Percentiles rank a stretch among this genome's conserved stretches.
These are phyloP conservation scores for Darksidea phi DNA, from an alignment of 495 filamentous ascomycete genomes.

Conservation along the genomic window DNA sequence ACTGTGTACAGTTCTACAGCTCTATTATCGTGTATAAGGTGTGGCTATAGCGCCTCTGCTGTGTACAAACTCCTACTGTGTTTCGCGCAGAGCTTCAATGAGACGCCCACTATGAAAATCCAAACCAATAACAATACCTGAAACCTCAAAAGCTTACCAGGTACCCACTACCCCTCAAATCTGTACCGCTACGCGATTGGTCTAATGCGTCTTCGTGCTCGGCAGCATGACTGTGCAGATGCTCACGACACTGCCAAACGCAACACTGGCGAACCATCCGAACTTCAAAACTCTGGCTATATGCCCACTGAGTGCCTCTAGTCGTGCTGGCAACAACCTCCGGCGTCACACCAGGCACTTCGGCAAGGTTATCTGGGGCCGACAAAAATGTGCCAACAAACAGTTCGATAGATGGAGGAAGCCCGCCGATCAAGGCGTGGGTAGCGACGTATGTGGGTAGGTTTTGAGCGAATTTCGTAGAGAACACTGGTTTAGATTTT, in stretches of 20 bases:
- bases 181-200: constrained; percentile 34
- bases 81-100: no score
- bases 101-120: no score
- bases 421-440: constrained; percentile 35
- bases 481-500: no score
- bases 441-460: constrained; percentile 32
- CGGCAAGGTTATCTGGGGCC: constrained; percentile 18
- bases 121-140: no score
- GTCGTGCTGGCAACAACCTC: constrained; percentile 26
- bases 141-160: no score
- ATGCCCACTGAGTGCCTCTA: constrained; percentile 38
- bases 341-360: constrained; percentile 32
- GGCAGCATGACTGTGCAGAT: constrained; percentile 24
- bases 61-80: no score
- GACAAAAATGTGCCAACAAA: constrained; percentile 38
- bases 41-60: no score
- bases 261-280: constrained; percentile 38
- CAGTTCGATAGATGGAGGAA: constrained; percentile 24
- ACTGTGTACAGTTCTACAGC: no score
- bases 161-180: constrained; percentile 1
- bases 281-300: constrained; percentile 34
- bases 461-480: constrained; percentile 54
- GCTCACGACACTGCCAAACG: constrained; percentile 32
- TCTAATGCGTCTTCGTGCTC: constrained; percentile 34
- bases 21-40: no score